These are phyloP conservation scores for Dioscorea cayenensis DNA, from an alignment of 116 monocot genomes.

Conservation along the genomic window DNA sequence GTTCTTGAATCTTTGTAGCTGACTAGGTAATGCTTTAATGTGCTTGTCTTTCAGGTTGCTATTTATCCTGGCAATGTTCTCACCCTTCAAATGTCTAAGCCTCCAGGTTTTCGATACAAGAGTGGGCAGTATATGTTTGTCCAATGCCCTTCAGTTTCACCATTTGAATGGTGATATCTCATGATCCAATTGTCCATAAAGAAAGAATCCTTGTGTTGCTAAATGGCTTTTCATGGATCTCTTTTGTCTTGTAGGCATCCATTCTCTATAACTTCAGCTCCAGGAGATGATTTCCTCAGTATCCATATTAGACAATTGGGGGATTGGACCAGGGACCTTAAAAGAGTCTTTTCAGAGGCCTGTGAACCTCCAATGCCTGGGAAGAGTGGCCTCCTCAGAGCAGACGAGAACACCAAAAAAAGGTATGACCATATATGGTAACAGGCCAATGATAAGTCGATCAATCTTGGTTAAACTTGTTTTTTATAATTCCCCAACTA, in stretches of 20 bases:
- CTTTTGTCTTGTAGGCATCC: conserved; percentile 57
- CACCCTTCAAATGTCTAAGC: conserved; percentile 84
- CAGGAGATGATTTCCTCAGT: conserved; percentile 82
- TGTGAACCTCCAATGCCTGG: conserved; percentile 67
- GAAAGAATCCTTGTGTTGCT: background rate
- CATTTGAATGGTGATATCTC: conserved; percentile 85
- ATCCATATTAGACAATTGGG: conserved; percentile 80
- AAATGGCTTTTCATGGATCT: background rate
- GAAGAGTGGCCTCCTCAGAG: conserved; percentile 88
- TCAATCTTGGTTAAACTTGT: too few relatives aligned
- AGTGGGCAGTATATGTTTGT: conserved; percentile 97
- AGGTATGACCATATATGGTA: too few relatives aligned
- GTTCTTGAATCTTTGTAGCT: background rate
- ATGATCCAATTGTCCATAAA: background rate
- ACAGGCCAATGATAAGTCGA: background rate
- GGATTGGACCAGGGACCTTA: conserved; percentile 90
- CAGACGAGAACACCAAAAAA: conserved; percentile 82
- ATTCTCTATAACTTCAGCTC: conserved; percentile 92
- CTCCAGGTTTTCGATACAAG: conserved; percentile 70
- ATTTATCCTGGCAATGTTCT: conserved; percentile 94
- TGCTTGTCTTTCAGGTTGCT: conserved; percentile 52
- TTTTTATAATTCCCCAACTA: background rate
- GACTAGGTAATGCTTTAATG: background rate
- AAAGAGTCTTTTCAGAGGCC: conserved; percentile 66
- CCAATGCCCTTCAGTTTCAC: conserved; percentile 77